phyloP scores from a whole-genome alignment of 2,329 filamentous ascomycete genomes.

The Neurospora sp. region DNA sequence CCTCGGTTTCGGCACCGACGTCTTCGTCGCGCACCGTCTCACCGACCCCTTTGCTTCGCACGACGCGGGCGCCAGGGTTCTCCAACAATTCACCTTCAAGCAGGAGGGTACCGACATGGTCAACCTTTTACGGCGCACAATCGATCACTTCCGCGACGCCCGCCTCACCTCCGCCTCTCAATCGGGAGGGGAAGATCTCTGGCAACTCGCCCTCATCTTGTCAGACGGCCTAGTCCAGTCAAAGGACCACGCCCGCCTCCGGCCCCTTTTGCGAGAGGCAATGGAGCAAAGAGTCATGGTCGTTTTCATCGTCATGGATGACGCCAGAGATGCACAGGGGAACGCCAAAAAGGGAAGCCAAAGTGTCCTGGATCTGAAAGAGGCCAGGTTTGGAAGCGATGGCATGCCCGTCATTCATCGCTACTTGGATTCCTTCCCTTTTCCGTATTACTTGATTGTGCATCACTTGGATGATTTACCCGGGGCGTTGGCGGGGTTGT shows the following conservation, averaged over 20 bases:
- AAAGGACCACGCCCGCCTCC: slow-evolving; percentile 70
- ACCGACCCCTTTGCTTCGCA: slow-evolving; percentile 66
- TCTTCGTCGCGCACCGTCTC: slow-evolving; percentile 80
- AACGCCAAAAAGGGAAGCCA: slow-evolving; percentile 38
- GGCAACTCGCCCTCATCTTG: slow-evolving; percentile 90
- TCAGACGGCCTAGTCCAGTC: slow-evolving; percentile 87
- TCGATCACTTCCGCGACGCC: slow-evolving; percentile 73
- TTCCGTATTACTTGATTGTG: slow-evolving; percentile 93
- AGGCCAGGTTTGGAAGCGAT: slow-evolving; percentile 63
- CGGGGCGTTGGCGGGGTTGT: slow-evolving; percentile 70
- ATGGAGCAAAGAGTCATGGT: slow-evolving; percentile 95
- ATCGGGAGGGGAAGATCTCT: slow-evolving; percentile 81
- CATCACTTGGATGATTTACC: slow-evolving; percentile 87
- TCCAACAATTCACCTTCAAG: slow-evolving; percentile 75
- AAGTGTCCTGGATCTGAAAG: slow-evolving; percentile 79
- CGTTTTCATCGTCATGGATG: slow-evolving; percentile 94
- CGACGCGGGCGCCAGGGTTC: slow-evolving; percentile 72
- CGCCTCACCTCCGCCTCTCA: slow-evolving; percentile 37
- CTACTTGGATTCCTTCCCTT: slow-evolving; percentile 93
- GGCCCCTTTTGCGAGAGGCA: slow-evolving; percentile 73
- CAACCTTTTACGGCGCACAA: slow-evolving; percentile 65
- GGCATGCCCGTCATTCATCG: slow-evolving; percentile 71
- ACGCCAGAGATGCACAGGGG: slow-evolving; percentile 31
- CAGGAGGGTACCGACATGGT: slow-evolving; percentile 82
- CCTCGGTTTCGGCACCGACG: slow-evolving; percentile 75